Base-by-base conservation (phyloP, 2,329 filamentous ascomycete species). In the Colletotrichum incanum region DNA sequence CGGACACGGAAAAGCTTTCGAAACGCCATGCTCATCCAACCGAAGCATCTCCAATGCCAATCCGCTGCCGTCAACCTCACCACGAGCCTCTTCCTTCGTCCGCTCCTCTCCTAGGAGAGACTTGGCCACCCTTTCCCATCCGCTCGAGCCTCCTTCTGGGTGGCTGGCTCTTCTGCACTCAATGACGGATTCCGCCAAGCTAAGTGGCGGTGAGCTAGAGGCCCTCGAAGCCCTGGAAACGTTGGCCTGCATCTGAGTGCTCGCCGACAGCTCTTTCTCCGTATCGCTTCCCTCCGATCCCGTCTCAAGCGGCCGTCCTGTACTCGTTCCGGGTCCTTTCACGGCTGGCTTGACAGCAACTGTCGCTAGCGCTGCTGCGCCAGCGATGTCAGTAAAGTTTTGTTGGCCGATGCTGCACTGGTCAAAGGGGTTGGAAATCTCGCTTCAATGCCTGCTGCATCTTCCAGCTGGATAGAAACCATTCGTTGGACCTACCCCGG, bases 151-250 rank as follows among this genome's bases (percentile, higher is more conserved):
- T 39, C 31, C 12, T 34, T 39, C 20, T 56, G 54, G 28, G 34
- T 37, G 66, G 50, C 50, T 41, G 59, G 61, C 67, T 47, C 50
- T 31, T 66, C 54, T 28, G 54, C 28, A 39, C 28, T 55, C 23
- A 11, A 60, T 45, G 65, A 70, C 39, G 47, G 59, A 26, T 55
- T 58, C 54, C 65, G 70, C 70, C 70, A 72, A 65, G 59, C 59
- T 65, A 72, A 72, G 65, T 69, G 70, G 70, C 70, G 70, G 70
- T 72, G 70, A 72, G 70, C 70, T 56, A 55, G 34, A 56, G 49
- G 64, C 43, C 26, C 23, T 45, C 31, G 45, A 69, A 62, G 64
- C 56, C 69, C 69, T 68, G 52, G 52, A 64, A 71, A 31, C 47
- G 47, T 60, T 49, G 54, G 34, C 52, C n/a, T 66, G 54, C 62